Base-by-base conservation (phyloP, 441 rosid genomes). In the Mallotus japonicus region DNA sequence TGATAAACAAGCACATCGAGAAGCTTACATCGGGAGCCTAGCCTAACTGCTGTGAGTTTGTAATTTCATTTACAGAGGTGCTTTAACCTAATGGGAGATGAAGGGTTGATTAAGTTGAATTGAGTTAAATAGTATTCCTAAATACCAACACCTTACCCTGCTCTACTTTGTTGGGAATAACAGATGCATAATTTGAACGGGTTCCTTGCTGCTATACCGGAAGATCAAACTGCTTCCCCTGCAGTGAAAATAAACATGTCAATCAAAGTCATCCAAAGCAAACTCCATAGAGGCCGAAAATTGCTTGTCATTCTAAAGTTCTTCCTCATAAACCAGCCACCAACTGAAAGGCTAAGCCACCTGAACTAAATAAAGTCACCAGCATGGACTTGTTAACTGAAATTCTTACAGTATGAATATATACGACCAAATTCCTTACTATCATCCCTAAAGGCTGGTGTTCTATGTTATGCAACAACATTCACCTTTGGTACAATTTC, bases 201-300 rank as follows among this genome's bases (percentile, higher is more conserved):
- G 75, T 65, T 56, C 24, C 67, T 20, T 16, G 67, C 24, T 55
- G 71, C 83, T 89, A 86, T 64, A 77, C 80, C 77, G 78, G 82
- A 62, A 72, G 76, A 79, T 83, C 86, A 32, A 66, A 81, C 83
- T 44, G 85, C 84, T 79, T 87, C 91, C 70, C 91, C 90, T 86
- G 84, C 79, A 76, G 53, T 20, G 11, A 72, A 57, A 44, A 67
- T 9, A 40, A 55, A 50, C 15, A 44, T 44, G 20, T 62, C 19
- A 75, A 66, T 62, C 53, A 50, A 12, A n/a, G 6, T n/a, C 32
- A 42, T 40, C 57, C 13, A 15, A 15, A 10, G 22, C 42, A 59
- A 22, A 60, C 46, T 9, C n/a, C 16, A 51, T 32, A 34, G 20
- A 22, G 34, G 5, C 14, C 13, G 13, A 46, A 8, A 3, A 40